phyloP scores from a whole-genome alignment of 306 rosid genomes.

The Potentilla sterilis region DNA sequence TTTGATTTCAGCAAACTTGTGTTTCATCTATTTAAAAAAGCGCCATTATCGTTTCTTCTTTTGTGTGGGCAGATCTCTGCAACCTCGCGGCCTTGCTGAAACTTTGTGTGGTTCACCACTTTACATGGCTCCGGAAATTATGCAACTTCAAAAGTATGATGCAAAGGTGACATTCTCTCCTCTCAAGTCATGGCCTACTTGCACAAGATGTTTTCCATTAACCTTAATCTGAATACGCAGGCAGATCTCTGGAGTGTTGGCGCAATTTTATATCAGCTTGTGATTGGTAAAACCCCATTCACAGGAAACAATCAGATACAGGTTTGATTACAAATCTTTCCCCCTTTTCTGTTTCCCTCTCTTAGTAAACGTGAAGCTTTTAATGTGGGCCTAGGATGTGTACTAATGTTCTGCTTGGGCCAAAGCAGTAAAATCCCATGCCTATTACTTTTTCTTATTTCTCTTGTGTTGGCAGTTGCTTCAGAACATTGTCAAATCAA shows the following conservation, averaged over 20 bases:
- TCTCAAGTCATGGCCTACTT: slow-evolving; percentile 14
- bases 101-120: slow-evolving; percentile 99
- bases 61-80: slow-evolving; percentile 69
- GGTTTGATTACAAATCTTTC: slow-evolving; percentile 38
- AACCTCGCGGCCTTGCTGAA: slow-evolving; percentile 95
- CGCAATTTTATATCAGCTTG: slow-evolving; percentile 88
- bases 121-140: slow-evolving; percentile 99
- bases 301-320: slow-evolving; percentile 91
- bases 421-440: slow-evolving; percentile 16
- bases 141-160: slow-evolving; percentile 97
- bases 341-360: slow-evolving; percentile 7
- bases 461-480: slow-evolving; percentile 66
- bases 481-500: slow-evolving; percentile 89
- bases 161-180: slow-evolving; percentile 73
- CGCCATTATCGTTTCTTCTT: slow-evolving; percentile 4
- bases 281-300: slow-evolving; percentile 89
- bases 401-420: slow-evolving; percentile 19
- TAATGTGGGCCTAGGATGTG: slow-evolving; percentile 10
- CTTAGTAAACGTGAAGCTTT: slow-evolving; percentile 5
- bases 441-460: slow-evolving; percentile 16
- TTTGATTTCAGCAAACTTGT: neutral
- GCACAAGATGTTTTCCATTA: slow-evolving; percentile 34
- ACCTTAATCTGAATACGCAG: slow-evolving; percentile 60
- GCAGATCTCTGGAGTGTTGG: slow-evolving; percentile 99
- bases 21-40: neutral